Base-by-base conservation (phyloP, 352 stramenopile genomes). In the Pilasporangium apinafurcum region DNA sequence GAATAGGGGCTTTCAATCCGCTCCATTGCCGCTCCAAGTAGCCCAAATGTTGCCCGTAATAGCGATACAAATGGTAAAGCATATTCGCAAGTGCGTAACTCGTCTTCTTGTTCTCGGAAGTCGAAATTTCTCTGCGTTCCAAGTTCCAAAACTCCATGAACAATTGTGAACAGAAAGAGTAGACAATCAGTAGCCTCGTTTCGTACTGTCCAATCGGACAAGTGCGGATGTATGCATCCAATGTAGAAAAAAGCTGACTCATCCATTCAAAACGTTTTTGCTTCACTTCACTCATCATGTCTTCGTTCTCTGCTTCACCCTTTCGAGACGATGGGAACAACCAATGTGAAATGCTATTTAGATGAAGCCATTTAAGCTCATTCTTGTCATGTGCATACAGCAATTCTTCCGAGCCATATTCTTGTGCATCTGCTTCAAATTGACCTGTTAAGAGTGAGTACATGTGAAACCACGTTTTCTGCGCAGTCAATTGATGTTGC, bases 41-140 rank as follows among this genome's bases (percentile, higher is more conserved):
- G 2, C 52, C 61, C 22, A 92, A 51, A 34, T 95, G 97, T 59
- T 98, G 91, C 3, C 62, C 69, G 57, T 99, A 99, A 65, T 98
- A 98, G 21, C 87, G 71, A 49, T 91, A 95, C 40, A 99, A 65
- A 51, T 96, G 84, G 54, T 89, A 91, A 39, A 98, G 50, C 52
- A 98, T 81, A 41, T 89, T 94, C 6, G 71, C 87, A 20, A 97
- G 51, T 25, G 70, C 64, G 33, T 82, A 75, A 27, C 62, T 72
- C 10, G 59, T 45, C 12, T 46, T 40, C 49, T 47, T 51, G 5
- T 24, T 30, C 8, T 30, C 37, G 16, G 24, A 14, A 10, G 9
- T 20, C 14, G 8, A 14, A 2, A 24, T 16, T n/a, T 30, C 18
- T 42, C 18, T 26, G 2, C n/a, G 8, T 30, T 20, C 21, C 20